Conservation (phyloP, 1,139 yeast genomes). For the Hansenula lynferdii region DNA sequence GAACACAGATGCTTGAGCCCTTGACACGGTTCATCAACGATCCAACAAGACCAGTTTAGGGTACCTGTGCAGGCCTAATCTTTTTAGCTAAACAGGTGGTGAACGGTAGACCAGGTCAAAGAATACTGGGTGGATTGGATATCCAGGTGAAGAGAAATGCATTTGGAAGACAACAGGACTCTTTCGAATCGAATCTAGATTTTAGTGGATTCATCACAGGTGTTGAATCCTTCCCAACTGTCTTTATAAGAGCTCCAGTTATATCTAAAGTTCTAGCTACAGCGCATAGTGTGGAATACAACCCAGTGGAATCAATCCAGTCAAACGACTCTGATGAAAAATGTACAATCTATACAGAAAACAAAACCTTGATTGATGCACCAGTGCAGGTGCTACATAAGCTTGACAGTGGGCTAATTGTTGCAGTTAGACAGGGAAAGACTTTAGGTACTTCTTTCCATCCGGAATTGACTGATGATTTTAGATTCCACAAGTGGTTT, state of each 20-base stretch:
- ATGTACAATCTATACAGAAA: conserved; percentile 24
- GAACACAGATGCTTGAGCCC: conserved; percentile 55
- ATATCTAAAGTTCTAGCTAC: conserved; percentile 36
- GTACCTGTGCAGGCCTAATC: conserved; percentile 84
- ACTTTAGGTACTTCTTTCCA: conserved; percentile 76
- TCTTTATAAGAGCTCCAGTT: conserved; percentile 79
- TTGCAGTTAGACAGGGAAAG: conserved; percentile 69
- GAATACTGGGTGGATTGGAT: conserved; percentile 60
- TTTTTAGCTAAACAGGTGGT: conserved; percentile 53
- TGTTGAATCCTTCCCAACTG: conserved; percentile 45
- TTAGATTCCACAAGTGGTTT: conserved; percentile 70
- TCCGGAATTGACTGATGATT: conserved; percentile 64
- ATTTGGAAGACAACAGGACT: conserved; percentile 74
- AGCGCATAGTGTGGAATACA: neutral
- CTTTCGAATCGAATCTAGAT: conserved; percentile 50
- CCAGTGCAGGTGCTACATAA: conserved; percentile 41
- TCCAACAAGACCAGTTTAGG: conserved; percentile 66
- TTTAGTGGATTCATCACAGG: conserved; percentile 39
- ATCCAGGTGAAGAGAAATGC: conserved; percentile 68
- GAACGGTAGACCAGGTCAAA: conserved; percentile 55
- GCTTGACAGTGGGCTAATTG: conserved; percentile 41
- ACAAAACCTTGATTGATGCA: conserved; percentile 25
- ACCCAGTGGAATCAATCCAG: neutral
- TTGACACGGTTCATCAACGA: conserved; percentile 47
- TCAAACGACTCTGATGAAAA: neutral